These are phyloP conservation scores for Monilinia fructicola DNA, from an alignment of 2,329 filamentous ascomycete genomes.

Conservation along the genomic window DNA sequence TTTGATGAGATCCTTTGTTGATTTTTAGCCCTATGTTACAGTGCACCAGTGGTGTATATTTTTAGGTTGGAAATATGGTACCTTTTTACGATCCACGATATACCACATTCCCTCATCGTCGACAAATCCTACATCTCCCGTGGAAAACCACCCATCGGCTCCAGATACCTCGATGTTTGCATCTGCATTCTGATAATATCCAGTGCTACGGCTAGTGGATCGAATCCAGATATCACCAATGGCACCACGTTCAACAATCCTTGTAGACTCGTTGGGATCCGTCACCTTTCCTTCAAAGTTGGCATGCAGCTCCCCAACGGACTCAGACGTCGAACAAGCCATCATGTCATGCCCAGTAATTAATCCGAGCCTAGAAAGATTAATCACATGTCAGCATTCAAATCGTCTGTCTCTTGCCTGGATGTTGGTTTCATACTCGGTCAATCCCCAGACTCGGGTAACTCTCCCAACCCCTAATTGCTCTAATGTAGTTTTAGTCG, in stretches of 20 bases:
- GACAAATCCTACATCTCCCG: constrained; percentile 55
- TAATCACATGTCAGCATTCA: background rate
- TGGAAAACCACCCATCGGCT: constrained; percentile 7
- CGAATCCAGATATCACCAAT: constrained; percentile 8
- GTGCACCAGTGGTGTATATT: too few species aligned
- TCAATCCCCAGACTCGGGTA: constrained; percentile 15
- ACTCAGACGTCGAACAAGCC: background rate
- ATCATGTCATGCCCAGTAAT: constrained; percentile 1
- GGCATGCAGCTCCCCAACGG: background rate
- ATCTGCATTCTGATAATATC: background rate
- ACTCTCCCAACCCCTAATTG: background rate
- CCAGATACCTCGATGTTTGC: background rate
- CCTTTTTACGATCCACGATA: constrained; percentile 68
- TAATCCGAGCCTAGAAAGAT: background rate
- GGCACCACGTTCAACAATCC: background rate
- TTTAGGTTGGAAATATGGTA: constrained; percentile 30
- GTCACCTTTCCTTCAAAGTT: constrained; percentile 10
- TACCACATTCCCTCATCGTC: constrained; percentile 78
- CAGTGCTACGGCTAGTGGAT: background rate
- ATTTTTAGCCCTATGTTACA: background rate
- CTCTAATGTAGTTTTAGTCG: background rate
- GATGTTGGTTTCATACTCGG: background rate
- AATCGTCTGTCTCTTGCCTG: background rate
- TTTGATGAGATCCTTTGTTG: constrained; percentile 43
- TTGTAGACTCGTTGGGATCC: background rate